Conservation (phyloP, 352 stramenopile species). For the Pythium volutum region DNA sequence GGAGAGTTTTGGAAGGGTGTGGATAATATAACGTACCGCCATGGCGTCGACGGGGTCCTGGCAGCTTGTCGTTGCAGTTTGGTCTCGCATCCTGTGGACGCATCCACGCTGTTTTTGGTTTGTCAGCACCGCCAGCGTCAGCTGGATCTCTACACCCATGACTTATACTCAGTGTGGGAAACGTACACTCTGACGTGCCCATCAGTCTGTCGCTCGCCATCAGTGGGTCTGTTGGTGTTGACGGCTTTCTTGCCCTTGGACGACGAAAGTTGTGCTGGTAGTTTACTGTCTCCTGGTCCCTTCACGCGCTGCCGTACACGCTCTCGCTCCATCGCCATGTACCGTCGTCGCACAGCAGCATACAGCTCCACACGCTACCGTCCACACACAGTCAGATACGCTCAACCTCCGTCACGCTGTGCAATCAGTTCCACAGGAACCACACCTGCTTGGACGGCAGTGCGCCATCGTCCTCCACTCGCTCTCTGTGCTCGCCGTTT, state of each 20-base stretch:
- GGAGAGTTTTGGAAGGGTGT: neutral
- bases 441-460: constrained; percentile 3
- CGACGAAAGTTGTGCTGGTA: neutral
- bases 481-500: neutral
- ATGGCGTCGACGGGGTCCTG: constrained; percentile 45
- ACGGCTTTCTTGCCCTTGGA: neutral
- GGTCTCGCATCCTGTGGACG: neutral
- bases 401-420: neutral
- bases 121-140: neutral
- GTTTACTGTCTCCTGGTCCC: neutral
- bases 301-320: constrained; percentile 12
- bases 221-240: neutral
- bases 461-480: neutral
- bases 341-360: constrained; percentile 46
- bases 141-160: neutral
- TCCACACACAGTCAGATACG: neutral
- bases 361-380: constrained; percentile 43
- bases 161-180: too few species aligned
- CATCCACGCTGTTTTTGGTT: constrained; percentile 27
- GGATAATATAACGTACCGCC: constrained; percentile 30
- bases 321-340: constrained; percentile 56
- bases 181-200: neutral
- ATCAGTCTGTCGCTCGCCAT: neutral
- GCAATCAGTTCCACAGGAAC: neutral
- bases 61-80: constrained; percentile 23